Evolutionary conservation across 176 grass and related monocot genomes (phyloP).

Genomic region (Oryza punctata): DNA sequence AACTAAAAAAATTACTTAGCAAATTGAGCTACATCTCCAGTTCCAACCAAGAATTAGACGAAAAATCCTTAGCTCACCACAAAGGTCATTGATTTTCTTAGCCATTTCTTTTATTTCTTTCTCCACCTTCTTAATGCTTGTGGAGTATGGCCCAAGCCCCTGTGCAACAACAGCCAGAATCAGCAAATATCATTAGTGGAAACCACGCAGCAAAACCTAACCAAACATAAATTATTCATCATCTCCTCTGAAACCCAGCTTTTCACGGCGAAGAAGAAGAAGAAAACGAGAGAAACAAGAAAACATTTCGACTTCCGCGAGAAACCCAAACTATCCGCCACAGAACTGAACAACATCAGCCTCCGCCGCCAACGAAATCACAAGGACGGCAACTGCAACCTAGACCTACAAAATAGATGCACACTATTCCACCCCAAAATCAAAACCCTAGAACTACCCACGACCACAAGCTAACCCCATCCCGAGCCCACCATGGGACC

Average conservation of each 20-base stretch:
- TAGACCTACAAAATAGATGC: neutral
- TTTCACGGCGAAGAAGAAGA: neutral
- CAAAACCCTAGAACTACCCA: neutral
- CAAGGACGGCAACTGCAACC: neutral
- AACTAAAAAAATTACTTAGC: neutral
- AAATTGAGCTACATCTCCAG: neutral
- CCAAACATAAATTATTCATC: neutral
- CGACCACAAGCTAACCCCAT: neutral
- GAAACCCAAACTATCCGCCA: neutral
- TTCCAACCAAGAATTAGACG: neutral
- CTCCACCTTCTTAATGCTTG: conserved; percentile 79
- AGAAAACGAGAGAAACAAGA: neutral
- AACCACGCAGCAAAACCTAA: conserved; percentile 2
- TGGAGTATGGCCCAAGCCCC: conserved; percentile 90
- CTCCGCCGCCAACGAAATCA: neutral
- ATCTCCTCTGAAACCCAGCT: neutral
- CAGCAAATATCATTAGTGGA: conserved; percentile 13
- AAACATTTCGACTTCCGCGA: neutral
- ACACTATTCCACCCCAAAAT: neutral
- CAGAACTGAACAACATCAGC: neutral
- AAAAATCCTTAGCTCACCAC: conserved; percentile 44
- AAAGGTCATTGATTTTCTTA: conserved; percentile 88
- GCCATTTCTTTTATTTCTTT: conserved; percentile 94
- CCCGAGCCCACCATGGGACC: neutral
- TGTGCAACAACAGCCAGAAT: conserved; percentile 40